Conservation (phyloP, 2,329 filamentous ascomycete species). For the Paecilomyces niveus region DNA sequence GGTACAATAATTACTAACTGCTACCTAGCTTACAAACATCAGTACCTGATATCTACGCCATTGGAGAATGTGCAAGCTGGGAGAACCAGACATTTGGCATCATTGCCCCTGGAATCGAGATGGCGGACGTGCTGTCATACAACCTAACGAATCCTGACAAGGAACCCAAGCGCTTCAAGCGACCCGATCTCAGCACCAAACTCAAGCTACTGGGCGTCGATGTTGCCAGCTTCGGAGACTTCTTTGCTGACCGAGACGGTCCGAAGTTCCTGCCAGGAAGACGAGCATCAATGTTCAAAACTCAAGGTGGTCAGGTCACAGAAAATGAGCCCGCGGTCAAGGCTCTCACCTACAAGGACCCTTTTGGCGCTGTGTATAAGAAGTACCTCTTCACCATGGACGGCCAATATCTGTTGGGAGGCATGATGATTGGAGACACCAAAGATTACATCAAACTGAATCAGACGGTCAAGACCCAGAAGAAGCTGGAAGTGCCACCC, state of each 20-base stretch:
- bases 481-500: slow-evolving; percentile 68
- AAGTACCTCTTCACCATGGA: slow-evolving; percentile 88
- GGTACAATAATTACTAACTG: not conserved
- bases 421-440: slow-evolving; percentile 95
- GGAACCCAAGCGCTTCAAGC: slow-evolving; percentile 62
- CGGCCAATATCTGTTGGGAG: slow-evolving; percentile 84
- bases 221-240: slow-evolving; percentile 88
- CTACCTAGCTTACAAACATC: slow-evolving; percentile 56
- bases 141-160: slow-evolving; percentile 79
- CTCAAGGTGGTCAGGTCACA: slow-evolving; percentile 27
- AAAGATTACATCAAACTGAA: slow-evolving; percentile 85
- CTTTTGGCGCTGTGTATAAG: slow-evolving; percentile 83
- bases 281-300: slow-evolving; percentile 20
- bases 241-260: slow-evolving; percentile 82
- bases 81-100: slow-evolving; percentile 79
- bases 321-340: slow-evolving; percentile 58
- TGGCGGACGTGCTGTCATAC: slow-evolving; percentile 86
- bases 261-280: slow-evolving; percentile 65
- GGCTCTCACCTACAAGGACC: slow-evolving; percentile 79
- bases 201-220: slow-evolving; percentile 84
- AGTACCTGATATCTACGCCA: slow-evolving; percentile 67
- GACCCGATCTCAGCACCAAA: slow-evolving; percentile 84
- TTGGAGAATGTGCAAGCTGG: slow-evolving; percentile 90
- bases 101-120: slow-evolving; percentile 83
- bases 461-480: slow-evolving; percentile 78